Evolutionary conservation across 2,329 filamentous ascomycete species (phyloP).

Genomic region (Xylariaceae sp.): DNA sequence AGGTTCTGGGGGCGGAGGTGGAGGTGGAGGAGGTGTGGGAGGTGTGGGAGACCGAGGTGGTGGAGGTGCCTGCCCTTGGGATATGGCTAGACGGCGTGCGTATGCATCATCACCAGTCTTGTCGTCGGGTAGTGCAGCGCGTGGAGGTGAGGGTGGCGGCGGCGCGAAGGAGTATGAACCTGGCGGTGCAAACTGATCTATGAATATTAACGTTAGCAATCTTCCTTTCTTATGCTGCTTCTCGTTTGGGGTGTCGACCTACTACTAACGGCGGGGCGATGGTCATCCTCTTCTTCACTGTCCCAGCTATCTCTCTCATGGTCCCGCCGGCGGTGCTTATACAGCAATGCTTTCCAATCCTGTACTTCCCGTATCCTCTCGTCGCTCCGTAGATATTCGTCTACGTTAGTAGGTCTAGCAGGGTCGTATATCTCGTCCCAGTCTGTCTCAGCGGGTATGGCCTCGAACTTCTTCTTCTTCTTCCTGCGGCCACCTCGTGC

Average conservation of each 20-base stretch:
- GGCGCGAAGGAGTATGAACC: slow-evolving; percentile 63
- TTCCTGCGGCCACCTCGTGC: slow-evolving; percentile 80
- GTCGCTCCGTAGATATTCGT: slow-evolving; percentile 83
- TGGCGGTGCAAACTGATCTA: slow-evolving; percentile 68
- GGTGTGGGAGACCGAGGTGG: slow-evolving; percentile 35
- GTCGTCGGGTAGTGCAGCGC: slow-evolving; percentile 59
- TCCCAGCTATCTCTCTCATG: slow-evolving; percentile 49
- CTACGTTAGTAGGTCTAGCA: slow-evolving; percentile 79
- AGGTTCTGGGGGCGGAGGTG: slow-evolving; percentile 46
- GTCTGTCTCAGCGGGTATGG: slow-evolving; percentile 66
- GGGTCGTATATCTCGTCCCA: slow-evolving; percentile 95
- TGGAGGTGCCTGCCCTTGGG: slow-evolving; percentile 47
- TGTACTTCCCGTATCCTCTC: slow-evolving; percentile 80
- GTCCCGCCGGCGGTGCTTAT: slow-evolving; percentile 69
- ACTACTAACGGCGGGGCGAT: slow-evolving; percentile 35
- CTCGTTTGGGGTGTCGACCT: slow-evolving; percentile 40
- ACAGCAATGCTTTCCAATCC: slow-evolving; percentile 85
- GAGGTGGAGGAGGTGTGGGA: slow-evolving; percentile 34
- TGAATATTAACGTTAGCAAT: slow-evolving; percentile 25
- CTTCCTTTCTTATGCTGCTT: neutral
- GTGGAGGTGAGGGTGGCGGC: slow-evolving; percentile 58
- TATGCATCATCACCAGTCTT: slow-evolving; percentile 74
- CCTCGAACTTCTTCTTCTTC: slow-evolving; percentile 73
- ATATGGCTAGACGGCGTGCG: slow-evolving; percentile 66
- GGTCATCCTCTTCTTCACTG: slow-evolving; percentile 43